Percentiles rank a stretch among this genome's conserved stretches.
Conservation (phyloP, 1,139 yeast species). For the Scheffersomyces segobiensis region DNA sequence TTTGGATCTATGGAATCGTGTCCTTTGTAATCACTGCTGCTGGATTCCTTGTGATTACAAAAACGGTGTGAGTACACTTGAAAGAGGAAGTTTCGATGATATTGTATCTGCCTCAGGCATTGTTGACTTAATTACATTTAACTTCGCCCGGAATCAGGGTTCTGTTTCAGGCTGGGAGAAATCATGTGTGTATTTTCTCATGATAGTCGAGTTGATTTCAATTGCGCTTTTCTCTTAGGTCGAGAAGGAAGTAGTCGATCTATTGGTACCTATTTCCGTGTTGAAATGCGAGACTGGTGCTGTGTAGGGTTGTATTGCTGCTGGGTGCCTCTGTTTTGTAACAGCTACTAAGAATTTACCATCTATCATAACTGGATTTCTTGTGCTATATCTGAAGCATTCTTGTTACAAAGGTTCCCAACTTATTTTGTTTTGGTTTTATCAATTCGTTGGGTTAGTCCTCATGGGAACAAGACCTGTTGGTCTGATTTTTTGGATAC, state of each 20-base stretch:
- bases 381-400: slow-evolving; percentile 45
- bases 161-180: slow-evolving; percentile 59
- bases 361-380: slow-evolving; percentile 35
- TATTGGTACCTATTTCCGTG: slow-evolving; percentile 47
- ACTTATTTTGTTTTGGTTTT: slow-evolving; percentile 44
- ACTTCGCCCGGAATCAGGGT: slow-evolving; percentile 63
- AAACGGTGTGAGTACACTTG: slow-evolving; percentile 24
- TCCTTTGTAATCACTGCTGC: slow-evolving; percentile 26
- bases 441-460: slow-evolving; percentile 41
- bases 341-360: slow-evolving; percentile 45
- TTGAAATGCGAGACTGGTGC: slow-evolving; percentile 43
- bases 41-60: slow-evolving; percentile 46
- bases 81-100: slow-evolving; percentile 41
- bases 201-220: slow-evolving; percentile 47
- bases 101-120: slow-evolving; percentile 50
- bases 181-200: slow-evolving; percentile 49
- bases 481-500: slow-evolving; percentile 54
- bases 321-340: slow-evolving; percentile 64
- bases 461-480: slow-evolving; percentile 48
- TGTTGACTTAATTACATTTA: slow-evolving; percentile 49
- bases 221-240: slow-evolving; percentile 35
- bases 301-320: slow-evolving; percentile 49
- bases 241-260: slow-evolving; percentile 38
- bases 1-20: slow-evolving; percentile 47
- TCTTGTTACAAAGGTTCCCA: slow-evolving; percentile 36